Base-by-base conservation (phyloP, 495 filamentous ascomycete genomes). In the Usnea hakonensis region DNA sequence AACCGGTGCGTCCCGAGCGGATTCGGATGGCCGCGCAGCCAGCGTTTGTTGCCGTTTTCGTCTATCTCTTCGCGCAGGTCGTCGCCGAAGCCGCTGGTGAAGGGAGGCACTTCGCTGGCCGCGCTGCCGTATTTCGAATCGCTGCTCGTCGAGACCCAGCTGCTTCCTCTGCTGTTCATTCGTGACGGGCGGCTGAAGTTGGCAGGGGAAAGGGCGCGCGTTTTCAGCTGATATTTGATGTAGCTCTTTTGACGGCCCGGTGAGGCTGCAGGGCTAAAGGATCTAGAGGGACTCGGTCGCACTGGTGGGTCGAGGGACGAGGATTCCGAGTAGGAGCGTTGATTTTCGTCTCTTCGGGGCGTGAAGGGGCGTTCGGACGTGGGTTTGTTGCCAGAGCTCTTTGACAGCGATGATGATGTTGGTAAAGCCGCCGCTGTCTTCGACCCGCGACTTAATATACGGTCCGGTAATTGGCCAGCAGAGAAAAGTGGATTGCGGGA, bases 401-500 rank as follows among this genome's bases (percentile, higher is more conserved):
- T 14, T 14, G 46, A 35, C 2, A 33, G 28, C 10, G 48, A 28
- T 9, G 3, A 23, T 21, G 48, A 23, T 13, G 4, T 60, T 50
- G 37, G 56, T 37, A 55, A 44, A 14, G 65, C 14, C 2, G 28
- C 48, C 2, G 28, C 48, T 32, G 48, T 52, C 28, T 52, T 52
- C 28, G 48, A 52, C 19, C 28, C 28, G 14, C 28, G 48, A 32
- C 30, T 52, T 52, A 28, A 65, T 28, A 44, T 40, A 2, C 65
- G 65, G 23, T 58, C 58, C 38, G 59, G 62, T 7, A 58, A 46
- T 7, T 40, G 58, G 36, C 62, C 62, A 33, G 62, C 65, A 32
- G 62, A 56, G 40, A 64, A 56, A 36, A 67, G 50, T 0, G 65
- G 62, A 33, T 67, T 64, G 17, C 55, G 52, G 3, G 40, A 62